Conservation (phyloP, 2,329 filamentous ascomycete genomes). For the Paraphoma sp. region DNA sequence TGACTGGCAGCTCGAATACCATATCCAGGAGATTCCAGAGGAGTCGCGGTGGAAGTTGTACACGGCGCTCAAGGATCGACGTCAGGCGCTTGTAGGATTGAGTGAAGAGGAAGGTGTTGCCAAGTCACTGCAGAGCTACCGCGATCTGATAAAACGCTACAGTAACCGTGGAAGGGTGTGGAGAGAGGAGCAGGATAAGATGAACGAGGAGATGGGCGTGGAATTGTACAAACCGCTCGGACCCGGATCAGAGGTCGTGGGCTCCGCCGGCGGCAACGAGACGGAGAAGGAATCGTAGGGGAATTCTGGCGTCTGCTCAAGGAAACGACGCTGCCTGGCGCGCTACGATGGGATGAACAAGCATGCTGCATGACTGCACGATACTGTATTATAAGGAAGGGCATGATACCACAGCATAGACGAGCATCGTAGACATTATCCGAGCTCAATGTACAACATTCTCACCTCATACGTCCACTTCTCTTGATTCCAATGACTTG, state of each 20-base stretch:
- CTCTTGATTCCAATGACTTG: too few relatives aligned
- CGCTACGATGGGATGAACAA: not conserved
- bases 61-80: slow-evolving; percentile 59
- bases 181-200: slow-evolving; percentile 61
- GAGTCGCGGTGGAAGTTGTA: slow-evolving; percentile 26
- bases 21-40: slow-evolving; percentile 64
- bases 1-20: slow-evolving; percentile 80
- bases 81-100: slow-evolving; percentile 52
- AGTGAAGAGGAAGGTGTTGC: slow-evolving; percentile 51
- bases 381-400: not conserved
- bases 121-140: slow-evolving; percentile 51
- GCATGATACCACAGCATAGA: not conserved
- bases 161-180: slow-evolving; percentile 65
- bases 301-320: too few relatives aligned
- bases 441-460: not conserved
- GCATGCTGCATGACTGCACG: not conserved
- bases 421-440: not conserved
- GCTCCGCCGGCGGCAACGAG: not conserved
- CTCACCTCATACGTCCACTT: not conserved
- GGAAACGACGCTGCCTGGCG: too few relatives aligned
- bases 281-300: not conserved
- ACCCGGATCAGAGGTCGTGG: slow-evolving; percentile 27
- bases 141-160: slow-evolving; percentile 51
- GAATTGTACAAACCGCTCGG: slow-evolving; percentile 43
- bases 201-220: slow-evolving; percentile 55